phyloP scores from a whole-genome alignment of 2,329 filamentous ascomycete species.

The Gnomoniopsis sp. region DNA sequence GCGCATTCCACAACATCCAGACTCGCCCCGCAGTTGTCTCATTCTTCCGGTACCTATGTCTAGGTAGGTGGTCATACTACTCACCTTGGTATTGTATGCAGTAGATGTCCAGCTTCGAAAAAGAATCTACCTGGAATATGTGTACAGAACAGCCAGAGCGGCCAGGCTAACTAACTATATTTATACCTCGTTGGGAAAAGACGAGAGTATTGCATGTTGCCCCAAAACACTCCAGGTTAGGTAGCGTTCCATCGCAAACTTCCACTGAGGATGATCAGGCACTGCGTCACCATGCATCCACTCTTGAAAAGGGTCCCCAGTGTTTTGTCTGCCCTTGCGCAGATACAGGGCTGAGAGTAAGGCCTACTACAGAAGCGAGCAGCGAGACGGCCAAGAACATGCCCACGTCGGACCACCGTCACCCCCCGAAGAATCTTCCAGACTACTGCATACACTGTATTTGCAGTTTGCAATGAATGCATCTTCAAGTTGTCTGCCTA shows the following conservation, averaged over 20 bases:
- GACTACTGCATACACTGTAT: not conserved
- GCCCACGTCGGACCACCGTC: not conserved
- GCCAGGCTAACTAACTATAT: no score
- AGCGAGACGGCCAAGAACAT: not conserved
- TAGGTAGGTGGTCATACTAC: not conserved
- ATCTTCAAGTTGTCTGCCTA: not conserved
- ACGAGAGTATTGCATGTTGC: not conserved
- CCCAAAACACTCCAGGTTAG: not conserved
- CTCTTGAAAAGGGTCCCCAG: not conserved
- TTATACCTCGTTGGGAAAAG: not conserved
- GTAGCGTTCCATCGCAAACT: no score
- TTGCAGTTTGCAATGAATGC: not conserved
- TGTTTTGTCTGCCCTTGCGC: not conserved
- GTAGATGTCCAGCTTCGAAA: no score
- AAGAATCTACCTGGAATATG: no score
- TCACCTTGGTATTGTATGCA: not conserved
- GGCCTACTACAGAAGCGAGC: not conserved
- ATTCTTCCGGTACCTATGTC: not conserved
- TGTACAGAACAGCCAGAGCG: no score
- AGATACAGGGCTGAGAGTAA: not conserved
- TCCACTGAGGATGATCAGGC: not conserved
- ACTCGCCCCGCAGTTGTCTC: slow-evolving; percentile 13
- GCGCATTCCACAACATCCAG: not conserved
- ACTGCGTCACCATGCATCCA: slow-evolving; percentile 15
- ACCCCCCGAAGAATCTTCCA: not conserved